Evolutionary conservation across 1,284 basidiomycete species (phyloP).

Genomic region (Pterulicium gracile): DNA sequence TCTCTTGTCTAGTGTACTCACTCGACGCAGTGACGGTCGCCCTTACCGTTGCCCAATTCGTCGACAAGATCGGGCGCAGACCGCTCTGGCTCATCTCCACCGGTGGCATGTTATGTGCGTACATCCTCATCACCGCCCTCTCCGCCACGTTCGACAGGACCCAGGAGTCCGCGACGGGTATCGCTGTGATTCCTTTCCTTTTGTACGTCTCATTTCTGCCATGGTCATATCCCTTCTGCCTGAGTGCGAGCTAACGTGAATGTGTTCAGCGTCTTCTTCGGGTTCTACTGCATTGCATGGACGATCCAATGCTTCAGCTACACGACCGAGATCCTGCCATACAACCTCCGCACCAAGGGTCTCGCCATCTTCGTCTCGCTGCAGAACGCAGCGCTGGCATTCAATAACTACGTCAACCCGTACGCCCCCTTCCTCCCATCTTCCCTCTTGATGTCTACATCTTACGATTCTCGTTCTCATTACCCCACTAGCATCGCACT

Average conservation of each 20-base stretch:
- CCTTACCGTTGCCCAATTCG: constrained; percentile 5
- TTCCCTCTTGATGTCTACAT: neutral
- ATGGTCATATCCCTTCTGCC: no score
- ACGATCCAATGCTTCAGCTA: constrained; percentile 9
- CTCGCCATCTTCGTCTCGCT: constrained; percentile 9
- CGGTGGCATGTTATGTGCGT: constrained; percentile 8
- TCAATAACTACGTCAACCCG: constrained; percentile 2
- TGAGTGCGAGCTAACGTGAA: no score
- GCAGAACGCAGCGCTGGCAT: constrained; percentile 1
- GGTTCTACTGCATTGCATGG: constrained; percentile 10
- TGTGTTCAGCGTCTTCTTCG: constrained; percentile 6
- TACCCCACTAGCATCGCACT: neutral
- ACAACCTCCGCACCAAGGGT: constrained; percentile 9
- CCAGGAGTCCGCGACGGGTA: constrained; percentile 7
- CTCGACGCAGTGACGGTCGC: neutral
- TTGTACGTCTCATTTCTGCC: neutral
- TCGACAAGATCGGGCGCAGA: constrained; percentile 7
- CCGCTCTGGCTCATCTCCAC: constrained; percentile 7
- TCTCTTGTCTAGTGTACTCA: neutral
- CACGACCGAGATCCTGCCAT: constrained; percentile 9
- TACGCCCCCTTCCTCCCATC: neutral
- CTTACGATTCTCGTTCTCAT: constrained; percentile 7
- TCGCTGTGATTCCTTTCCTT: constrained; percentile 6
- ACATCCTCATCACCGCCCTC: constrained; percentile 8
- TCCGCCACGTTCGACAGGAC: constrained; percentile 9